These are phyloP conservation scores for Terfezia claveryi DNA, from an alignment of 495 filamentous ascomycete species.

Conservation along the genomic window DNA sequence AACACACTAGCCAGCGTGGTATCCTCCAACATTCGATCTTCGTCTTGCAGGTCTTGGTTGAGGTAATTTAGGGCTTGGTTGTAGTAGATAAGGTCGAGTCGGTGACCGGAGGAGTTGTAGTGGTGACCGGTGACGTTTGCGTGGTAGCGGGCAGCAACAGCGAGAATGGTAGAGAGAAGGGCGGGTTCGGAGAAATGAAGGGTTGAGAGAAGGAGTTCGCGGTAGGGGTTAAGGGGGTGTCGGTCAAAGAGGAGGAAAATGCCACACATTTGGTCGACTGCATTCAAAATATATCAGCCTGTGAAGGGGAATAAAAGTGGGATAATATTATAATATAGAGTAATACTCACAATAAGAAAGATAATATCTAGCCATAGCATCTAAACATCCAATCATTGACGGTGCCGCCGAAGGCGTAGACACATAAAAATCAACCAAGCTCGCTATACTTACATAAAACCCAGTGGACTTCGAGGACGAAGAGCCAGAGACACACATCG, in stretches of 20 bases:
- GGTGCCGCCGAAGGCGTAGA: background rate
- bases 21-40: slow-evolving; percentile 10
- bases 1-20: slow-evolving; percentile 16
- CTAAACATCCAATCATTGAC: slow-evolving; percentile 5
- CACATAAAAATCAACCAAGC: background rate
- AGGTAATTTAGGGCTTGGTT: slow-evolving; percentile 9
- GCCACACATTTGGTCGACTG: slow-evolving; percentile 14
- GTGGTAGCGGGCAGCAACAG: slow-evolving; percentile 17
- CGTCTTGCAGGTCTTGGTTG: slow-evolving; percentile 9
- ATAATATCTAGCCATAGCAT: slow-evolving; percentile 10
- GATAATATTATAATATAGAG: background rate
- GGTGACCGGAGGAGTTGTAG: background rate
- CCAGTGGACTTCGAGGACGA: no score
- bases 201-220: slow-evolving; percentile 13
- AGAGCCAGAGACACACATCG: no score
- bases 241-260: slow-evolving; percentile 18
- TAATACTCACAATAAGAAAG: slow-evolving; percentile 13
- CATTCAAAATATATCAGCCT: background rate
- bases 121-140: slow-evolving; percentile 11
- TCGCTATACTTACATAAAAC: no score
- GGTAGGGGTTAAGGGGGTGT: slow-evolving; percentile 16
- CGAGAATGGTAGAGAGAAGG: slow-evolving; percentile 15
- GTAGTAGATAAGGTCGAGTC: slow-evolving; percentile 9
- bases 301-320: background rate
- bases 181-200: slow-evolving; percentile 7